Percentiles rank a stretch among this genome's conserved stretches.
Conservation (phyloP, 306 rosid genomes). For the Inga oerstediana region DNA sequence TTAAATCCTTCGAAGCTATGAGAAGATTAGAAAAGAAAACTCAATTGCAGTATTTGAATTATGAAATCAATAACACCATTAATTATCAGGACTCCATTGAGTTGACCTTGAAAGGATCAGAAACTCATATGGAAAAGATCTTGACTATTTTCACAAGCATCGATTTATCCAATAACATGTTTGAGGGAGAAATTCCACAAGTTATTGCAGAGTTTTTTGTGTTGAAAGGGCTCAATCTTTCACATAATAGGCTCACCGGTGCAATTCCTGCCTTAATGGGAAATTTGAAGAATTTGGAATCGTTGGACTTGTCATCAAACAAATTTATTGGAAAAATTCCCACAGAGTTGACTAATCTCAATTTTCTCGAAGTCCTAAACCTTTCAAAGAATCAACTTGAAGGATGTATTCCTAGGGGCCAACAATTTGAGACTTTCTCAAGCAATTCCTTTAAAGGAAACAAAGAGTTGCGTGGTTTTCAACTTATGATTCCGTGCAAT, state of each 20-base stretch:
- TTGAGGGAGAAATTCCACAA: background rate
- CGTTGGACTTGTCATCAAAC: background rate
- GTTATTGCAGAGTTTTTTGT: background rate
- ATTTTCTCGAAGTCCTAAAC: background rate
- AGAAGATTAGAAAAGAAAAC: background rate
- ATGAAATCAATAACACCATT: background rate
- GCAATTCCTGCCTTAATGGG: background rate
- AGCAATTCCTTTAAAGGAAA: too few species aligned
- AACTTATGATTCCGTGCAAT: background rate
- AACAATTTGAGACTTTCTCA: slow-evolving; percentile 5
- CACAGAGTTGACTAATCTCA: background rate
- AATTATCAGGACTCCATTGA: background rate
- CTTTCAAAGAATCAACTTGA: background rate
- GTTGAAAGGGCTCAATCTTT: background rate
- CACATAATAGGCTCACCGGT: background rate
- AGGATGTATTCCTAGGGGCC: background rate
- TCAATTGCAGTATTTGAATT: background rate
- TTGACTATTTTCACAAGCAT: background rate
- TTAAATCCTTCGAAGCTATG: too few species aligned
- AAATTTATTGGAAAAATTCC: background rate
- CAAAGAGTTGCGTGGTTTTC: background rate
- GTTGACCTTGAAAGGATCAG: background rate
- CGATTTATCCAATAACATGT: background rate
- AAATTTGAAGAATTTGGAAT: background rate
- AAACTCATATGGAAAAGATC: background rate